Base-by-base conservation (phyloP, 768 basidiomycete genomes). In the Lentinula lateritia region DNA sequence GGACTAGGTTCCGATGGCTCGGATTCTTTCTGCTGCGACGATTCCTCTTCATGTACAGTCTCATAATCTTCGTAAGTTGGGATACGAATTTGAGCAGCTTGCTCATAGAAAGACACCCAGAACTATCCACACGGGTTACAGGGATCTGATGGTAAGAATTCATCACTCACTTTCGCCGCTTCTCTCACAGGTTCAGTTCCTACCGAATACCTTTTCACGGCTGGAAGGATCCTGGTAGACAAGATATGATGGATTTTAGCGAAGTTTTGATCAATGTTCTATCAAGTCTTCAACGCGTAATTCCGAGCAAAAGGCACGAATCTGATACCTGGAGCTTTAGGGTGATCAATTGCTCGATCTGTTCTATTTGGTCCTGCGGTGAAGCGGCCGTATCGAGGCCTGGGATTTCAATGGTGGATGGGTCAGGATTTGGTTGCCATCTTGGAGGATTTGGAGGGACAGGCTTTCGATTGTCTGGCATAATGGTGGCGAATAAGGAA, bases 41-140 rank as follows among this genome's bases (percentile, higher is more conserved):
- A 74, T 18, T 78, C 74, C 18, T 36, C 34, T 45, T 85, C 86
- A 52, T 83, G 78, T 45, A 78, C 76, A 6, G 77, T 81, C n/a
- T 82, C 84, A 62, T 84, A 80, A 60, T 92, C 88, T 13, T 86
- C 92, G 38, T 80, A 86, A 1, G 85, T 85, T 4, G 89, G 87
- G 48, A 95, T 89, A 43, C 88, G 85, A 34, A 94, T 89, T 66
- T 93, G 88, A 3, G 96, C 95, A 8, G 95, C 93, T 62, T 90
- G 85, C 69, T 98, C 95, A 70, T 95, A 98, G 79, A 99, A 98
- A 0, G 92, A 89, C 4, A 88, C 89, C 95, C 96, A 98, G 72
- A 98, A 98, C 95, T 96, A 67, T 0, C 28, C 4, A 50, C 10
- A 18, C 18, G 8, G 15, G 15, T 48, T 7, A 38, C 56, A 41